Evolutionary conservation across 2,329 filamentous ascomycete species (phyloP), one percentile per base, ranked within the genome.

Genomic region (Cladosporium phlei): DNA sequence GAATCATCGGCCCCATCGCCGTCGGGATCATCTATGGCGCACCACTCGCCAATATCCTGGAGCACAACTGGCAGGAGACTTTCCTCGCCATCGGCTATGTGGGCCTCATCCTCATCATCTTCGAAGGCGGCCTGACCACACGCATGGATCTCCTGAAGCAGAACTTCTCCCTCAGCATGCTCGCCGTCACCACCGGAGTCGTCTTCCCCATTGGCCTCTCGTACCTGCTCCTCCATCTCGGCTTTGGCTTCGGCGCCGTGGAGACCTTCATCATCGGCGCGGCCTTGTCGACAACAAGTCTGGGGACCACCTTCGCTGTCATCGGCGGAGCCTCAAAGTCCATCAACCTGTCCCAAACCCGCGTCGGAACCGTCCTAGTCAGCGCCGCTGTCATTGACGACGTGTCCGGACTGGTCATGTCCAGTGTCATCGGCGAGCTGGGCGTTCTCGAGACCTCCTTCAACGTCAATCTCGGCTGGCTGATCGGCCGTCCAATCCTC

Each of bases 61-160:
- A 64, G 3, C 28, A 55, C 4, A 51, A 63, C 17, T 73, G 70
- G 71, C 70, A 74, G 51, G 58, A 70, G 35, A 72, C 70, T 0
- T 74, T 75, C 46, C 58, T 75, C 4, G 64, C 64, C 2, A 51
- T 75, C 17, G 72, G 73, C 16, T 75, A 75, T 53, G 59, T 75
- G 14, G 72, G 73, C 2, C 56, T 75, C 34, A 69, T 76, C 35
- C 55, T 76, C 29, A 73, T 76, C 47, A 74, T 75, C 30, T 75
- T 75, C 47, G 70, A 75, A 60, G 73, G 72, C n/a, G 72, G 72
- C 1, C 59, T 76, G 12, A 66, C 67, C 8, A 63, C 72, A 22
- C 69, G 71, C 0, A 55, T 75, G 3, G 72, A 74, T 52, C 62
- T 75, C 1, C 60, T 75, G 8, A 67, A 68, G 53, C 62, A 66